phyloP scores from a whole-genome alignment of 768 basidiomycete species.

The Podaxis sp. region DNA sequence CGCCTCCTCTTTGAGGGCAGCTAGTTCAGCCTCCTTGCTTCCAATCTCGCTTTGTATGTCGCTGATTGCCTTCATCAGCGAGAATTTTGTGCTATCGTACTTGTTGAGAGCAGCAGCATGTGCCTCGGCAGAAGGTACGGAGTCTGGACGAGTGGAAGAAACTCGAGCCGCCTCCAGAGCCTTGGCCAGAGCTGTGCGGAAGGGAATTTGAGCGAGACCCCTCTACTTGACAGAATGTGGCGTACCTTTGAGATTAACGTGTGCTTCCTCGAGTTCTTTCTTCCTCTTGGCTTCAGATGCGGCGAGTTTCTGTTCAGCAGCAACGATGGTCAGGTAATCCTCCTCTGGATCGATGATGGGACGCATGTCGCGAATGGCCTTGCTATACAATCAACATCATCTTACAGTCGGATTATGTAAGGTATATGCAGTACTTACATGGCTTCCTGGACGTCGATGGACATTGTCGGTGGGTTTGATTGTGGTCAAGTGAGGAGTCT shows the following conservation, averaged over 20 bases:
- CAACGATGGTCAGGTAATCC: slow-evolving; percentile 71
- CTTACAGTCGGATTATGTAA: not conserved
- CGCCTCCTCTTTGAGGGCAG: slow-evolving; percentile 61
- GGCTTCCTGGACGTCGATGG: slow-evolving; percentile 44
- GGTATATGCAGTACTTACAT: slow-evolving; percentile 28
- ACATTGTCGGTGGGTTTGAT: slow-evolving; percentile 16
- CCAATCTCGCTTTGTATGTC: slow-evolving; percentile 64
- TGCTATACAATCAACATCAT: slow-evolving; percentile 30
- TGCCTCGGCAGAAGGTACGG: slow-evolving; percentile 62
- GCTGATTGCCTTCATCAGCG: slow-evolving; percentile 70
- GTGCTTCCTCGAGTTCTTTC: slow-evolving; percentile 66
- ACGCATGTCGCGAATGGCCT: slow-evolving; percentile 65
- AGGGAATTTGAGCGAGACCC: not conserved
- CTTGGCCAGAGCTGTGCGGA: slow-evolving; percentile 51
- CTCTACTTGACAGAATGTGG: too few species aligned
- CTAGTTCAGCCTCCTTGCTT: slow-evolving; percentile 66
- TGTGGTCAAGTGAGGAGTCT: not conserved
- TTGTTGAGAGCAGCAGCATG: slow-evolving; percentile 61
- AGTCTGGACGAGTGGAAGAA: slow-evolving; percentile 65
- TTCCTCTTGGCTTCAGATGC: slow-evolving; percentile 51
- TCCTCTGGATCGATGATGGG: slow-evolving; percentile 75
- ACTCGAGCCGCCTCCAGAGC: slow-evolving; percentile 63
- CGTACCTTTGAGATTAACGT: slow-evolving; percentile 59
- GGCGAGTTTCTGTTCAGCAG: slow-evolving; percentile 67
- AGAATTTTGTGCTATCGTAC: slow-evolving; percentile 57